Conservation (phyloP, 495 filamentous ascomycete genomes). For the Podospora anserina region DNA sequence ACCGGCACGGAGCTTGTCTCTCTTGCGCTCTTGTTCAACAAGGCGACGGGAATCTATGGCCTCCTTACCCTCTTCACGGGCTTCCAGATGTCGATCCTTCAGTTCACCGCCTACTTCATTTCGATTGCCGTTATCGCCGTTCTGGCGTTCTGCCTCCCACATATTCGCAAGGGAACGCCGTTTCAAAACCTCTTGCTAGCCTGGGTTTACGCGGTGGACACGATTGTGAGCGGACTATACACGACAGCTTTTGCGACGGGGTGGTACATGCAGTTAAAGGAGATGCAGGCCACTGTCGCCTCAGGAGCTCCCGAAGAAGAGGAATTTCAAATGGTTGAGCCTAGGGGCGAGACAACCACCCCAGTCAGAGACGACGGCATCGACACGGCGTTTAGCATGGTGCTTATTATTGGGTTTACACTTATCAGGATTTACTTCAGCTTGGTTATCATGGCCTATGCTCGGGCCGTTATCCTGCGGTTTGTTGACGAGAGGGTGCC, state of each 20-base stretch:
- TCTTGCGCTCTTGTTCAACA: conserved; percentile 78
- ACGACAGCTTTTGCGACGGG: conserved; percentile 73
- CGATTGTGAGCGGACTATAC: conserved; percentile 70
- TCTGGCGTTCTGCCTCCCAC: conserved; percentile 60
- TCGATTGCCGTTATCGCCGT: conserved; percentile 64
- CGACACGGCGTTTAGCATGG: conserved; percentile 71
- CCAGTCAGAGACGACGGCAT: conserved; percentile 54
- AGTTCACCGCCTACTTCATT: conserved; percentile 81
- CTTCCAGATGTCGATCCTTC: conserved; percentile 55
- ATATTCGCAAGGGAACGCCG: conserved; percentile 66
- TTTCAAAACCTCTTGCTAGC: conserved; percentile 67
- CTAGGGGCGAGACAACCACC: conserved; percentile 25
- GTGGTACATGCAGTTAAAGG: conserved; percentile 65
- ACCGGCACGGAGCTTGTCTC: conserved; percentile 80
- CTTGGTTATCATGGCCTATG: conserved; percentile 75
- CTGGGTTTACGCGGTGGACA: conserved; percentile 78
- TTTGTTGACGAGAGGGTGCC: conserved; percentile 48
- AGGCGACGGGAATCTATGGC: conserved; percentile 82
- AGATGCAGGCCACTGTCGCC: neutral
- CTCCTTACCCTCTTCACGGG: conserved; percentile 82
- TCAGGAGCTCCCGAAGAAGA: neutral
- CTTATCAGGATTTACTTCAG: conserved; percentile 71
- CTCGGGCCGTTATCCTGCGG: conserved; percentile 64
- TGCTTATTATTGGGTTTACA: conserved; percentile 69
- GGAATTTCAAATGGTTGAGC: neutral